Evolutionary conservation across 495 filamentous ascomycete species (phyloP).

Genomic region (Daldinia caldariorum): DNA sequence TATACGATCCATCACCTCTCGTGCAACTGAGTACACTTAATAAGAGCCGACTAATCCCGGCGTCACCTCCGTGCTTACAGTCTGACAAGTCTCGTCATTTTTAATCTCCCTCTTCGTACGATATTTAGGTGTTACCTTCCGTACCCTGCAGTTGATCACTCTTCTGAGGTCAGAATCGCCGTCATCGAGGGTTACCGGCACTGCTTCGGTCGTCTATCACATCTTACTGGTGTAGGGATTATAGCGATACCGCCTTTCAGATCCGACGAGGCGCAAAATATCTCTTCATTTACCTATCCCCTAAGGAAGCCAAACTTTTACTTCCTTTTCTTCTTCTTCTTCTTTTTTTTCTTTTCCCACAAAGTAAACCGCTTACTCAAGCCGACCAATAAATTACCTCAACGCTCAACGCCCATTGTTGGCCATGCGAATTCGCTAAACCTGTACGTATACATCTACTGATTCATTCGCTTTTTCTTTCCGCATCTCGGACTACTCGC

Average conservation of each 20-base stretch:
- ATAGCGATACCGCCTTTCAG: constrained; percentile 40
- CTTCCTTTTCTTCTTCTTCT: constrained; percentile 35
- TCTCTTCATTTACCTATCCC: constrained; percentile 24
- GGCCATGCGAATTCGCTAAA: constrained; percentile 35
- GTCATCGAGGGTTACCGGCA: constrained; percentile 38
- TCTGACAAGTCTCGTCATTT: constrained; percentile 44
- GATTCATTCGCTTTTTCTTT: constrained; percentile 23
- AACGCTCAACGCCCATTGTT: constrained; percentile 42
- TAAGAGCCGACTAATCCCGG: constrained; percentile 42
- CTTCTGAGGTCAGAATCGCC: constrained; percentile 39
- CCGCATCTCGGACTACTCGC: constrained; percentile 35
- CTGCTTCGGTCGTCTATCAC: constrained; percentile 30
- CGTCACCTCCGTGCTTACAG: constrained; percentile 38
- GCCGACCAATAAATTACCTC: constrained; percentile 43
- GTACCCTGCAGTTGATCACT: constrained; percentile 31
- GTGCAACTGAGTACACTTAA: constrained; percentile 28
- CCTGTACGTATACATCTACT: constrained; percentile 24
- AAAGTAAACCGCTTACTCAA: constrained; percentile 30
- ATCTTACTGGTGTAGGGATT: constrained; percentile 43
- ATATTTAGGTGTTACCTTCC: constrained; percentile 32
- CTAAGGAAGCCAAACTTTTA: constrained; percentile 34
- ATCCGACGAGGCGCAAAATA: constrained; percentile 33
- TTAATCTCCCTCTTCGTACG: constrained; percentile 34
- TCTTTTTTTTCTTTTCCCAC: constrained; percentile 20
- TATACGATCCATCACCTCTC: constrained; percentile 41